Evolutionary conservation across 2,329 filamentous ascomycete genomes (phyloP), one percentile per base, ranked within the genome.

Genomic region (Nemania sp.): DNA sequence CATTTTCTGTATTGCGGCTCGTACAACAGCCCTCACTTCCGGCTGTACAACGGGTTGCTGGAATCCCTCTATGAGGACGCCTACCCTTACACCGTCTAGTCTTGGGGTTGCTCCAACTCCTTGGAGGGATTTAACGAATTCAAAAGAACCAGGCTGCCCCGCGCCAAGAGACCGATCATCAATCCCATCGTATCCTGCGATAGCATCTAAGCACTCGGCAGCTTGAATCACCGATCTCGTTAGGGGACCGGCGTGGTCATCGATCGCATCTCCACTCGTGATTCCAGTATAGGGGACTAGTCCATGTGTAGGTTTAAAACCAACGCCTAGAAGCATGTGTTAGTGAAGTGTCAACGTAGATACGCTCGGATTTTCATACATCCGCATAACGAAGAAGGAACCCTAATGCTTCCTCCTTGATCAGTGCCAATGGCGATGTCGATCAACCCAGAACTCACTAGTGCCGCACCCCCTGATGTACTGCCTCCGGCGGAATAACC

Each of bases 401-500:
- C 76, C 13, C 78, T 75, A 29, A 80, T 77, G 56, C 75, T 78
- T 7, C 78, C 78, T n/a, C 77, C 78, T 64, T 79, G 78, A 53
- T 80, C 79, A 49, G 75, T 75, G 8, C 79, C 79, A 27, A 80
- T 70, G 8, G 77, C 77, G n/a, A 79, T 70, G 38, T 79, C 77
- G 3, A 76, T 77, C 5, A 60, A 61, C 2, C 75, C 76, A 2
- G 69, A 73, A 1, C 78, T 80, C 1, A 86, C 83, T 13, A 86
- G 76, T 3, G 80, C 79, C 7, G 83, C 83, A 11, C 78, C 82
- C 27, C 80, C 82, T 66, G 81, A 83, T 63, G 72, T 75, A 1
- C 73, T 75, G n/a, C 84, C 84, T n/a, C 84, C 83, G 41, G 80
- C 79, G 2, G 79, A 82, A 66, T 83, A 85, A 1, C 82, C 82